These are phyloP conservation scores for grape (Vitis vinifera) DNA, from an alignment of 164 flowering plant species.

Conservation along the genomic window ASM3070453v1 NC_081807.1:8868501-8869000, in stretches of 20 bases:
- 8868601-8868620: slow-evolving; percentile 81
- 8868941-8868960: not conserved
- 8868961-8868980: slow-evolving; percentile 29
- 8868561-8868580: slow-evolving; percentile 15
- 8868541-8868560: slow-evolving; percentile 22
- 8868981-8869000: slow-evolving; percentile 74
- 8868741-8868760: not conserved
- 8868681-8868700: slow-evolving; percentile 70
- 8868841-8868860: slow-evolving; percentile 83
- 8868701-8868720: slow-evolving; percentile 58
- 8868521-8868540: slow-evolving; percentile 26
- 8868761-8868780: not conserved
- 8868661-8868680: slow-evolving; percentile 76
- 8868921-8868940: not conserved
- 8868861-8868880: slow-evolving; percentile 83
- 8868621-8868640: slow-evolving; percentile 73
- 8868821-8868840: slow-evolving; percentile 81
- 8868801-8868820: slow-evolving; percentile 75
- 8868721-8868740: no score
- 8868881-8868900: slow-evolving; percentile 85
- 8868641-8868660: slow-evolving; percentile 82
- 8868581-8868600: slow-evolving; percentile 43
- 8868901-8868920: slow-evolving; percentile 16
- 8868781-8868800: slow-evolving; percentile 36
- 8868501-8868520: slow-evolving; percentile 2